Evolutionary conservation across 2,329 filamentous ascomycete species (phyloP), one percentile per base, ranked within the genome.

Genomic region (Pseudogymnoascus sp.): DNA sequence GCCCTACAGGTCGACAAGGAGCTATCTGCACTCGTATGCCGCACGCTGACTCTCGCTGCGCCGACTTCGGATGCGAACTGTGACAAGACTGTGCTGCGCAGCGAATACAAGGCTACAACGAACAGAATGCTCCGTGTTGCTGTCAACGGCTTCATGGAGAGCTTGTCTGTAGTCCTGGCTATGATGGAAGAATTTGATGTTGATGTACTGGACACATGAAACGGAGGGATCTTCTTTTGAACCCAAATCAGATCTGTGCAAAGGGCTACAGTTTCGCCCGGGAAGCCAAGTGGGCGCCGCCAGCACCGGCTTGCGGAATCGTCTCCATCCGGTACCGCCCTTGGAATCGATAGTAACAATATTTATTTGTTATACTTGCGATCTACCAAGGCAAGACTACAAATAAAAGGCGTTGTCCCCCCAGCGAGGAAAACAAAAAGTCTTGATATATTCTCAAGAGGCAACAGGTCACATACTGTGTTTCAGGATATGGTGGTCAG

Each of bases 101-200:
- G 90, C 8, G 83, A 88, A 65, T 97, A 97, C 77, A 83, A 82
- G 63, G 95, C 95, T 1, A 91, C 91, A 0, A 97, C 95, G 18
- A 96, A 97, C 74, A 88, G 95, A 69, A 97, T 97, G 93, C 82
- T 99, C 64, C 87, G 95, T 51, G 95, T 99, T 2, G 90, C 93
- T 2, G 93, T 97, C 64, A 97, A 97, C 77, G 91, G 92, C 8
- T 97, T 97, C 76, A 92, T 97, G 81, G 93, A 97, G 71, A 96
- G 89, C 69, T 75, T 97, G 63, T 85, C 86, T 62, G 85, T 97
- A 4, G 88, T 97, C 1, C 75, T 97, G 45, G 90, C 92, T 63
- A 89, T 96, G 14, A 96, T 97, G 89, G 86, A 90, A 75, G 89
- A 96, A 74, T 77, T 97, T 70, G 93, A 97, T 75, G 84, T 87